These are phyloP conservation scores for Colletotrichum tropicale DNA, from an alignment of 2,329 filamentous ascomycete species.

Conservation along the genomic window DNA sequence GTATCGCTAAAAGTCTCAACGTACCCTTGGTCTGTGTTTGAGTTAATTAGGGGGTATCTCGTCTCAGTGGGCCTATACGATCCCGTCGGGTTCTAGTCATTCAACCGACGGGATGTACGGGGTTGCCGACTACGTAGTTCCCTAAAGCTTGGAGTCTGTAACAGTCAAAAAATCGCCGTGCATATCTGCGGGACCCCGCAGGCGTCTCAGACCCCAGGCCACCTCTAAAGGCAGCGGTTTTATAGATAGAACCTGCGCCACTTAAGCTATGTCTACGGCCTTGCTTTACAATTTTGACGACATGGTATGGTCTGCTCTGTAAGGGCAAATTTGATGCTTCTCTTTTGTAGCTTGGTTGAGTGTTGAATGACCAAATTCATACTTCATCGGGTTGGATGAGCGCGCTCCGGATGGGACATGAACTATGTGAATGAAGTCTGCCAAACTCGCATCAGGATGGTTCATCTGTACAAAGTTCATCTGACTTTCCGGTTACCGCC, in stretches of 20 bases:
- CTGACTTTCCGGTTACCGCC: neutral
- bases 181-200: neutral
- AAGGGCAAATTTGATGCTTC: no score
- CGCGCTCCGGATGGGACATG: neutral
- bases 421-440: neutral
- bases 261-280: neutral
- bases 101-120: neutral
- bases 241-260: neutral
- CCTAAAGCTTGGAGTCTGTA: neutral
- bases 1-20: neutral
- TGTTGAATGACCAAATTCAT: neutral
- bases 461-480: no score
- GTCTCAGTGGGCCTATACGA: rapidly evolving
- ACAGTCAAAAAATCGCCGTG: neutral
- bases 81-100: neutral
- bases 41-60: neutral
- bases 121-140: neutral
- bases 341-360: neutral
- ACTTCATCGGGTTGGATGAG: neutral
- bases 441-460: neutral
- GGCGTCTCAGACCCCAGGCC: neutral
- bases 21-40: neutral
- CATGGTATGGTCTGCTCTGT: rapidly evolving
- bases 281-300: neutral
- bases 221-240: neutral